phyloP scores from a whole-genome alignment of 2,329 filamentous ascomycete species.

The Bipolaris oryzae region DNA sequence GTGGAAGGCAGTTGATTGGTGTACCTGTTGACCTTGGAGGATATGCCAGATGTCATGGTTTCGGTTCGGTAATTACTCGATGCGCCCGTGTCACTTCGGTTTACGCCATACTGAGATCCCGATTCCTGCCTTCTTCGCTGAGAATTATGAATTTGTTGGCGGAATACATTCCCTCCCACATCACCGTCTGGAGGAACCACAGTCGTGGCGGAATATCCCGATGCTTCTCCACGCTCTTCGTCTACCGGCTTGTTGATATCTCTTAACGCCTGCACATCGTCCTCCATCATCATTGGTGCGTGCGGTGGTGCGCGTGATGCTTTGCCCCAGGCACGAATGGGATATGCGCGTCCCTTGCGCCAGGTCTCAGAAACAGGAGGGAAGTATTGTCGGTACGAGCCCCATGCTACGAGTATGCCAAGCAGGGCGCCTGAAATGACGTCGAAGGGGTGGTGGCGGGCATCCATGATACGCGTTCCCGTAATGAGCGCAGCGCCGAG shows the following conservation, averaged over 20 bases:
- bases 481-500: constrained; percentile 62
- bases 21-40: constrained; percentile 41
- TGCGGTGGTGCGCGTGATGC: constrained; percentile 45
- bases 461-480: constrained; percentile 66
- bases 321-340: constrained; percentile 62
- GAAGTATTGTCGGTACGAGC: constrained; percentile 65
- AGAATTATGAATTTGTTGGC: constrained; percentile 47
- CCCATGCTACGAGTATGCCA: constrained; percentile 59
- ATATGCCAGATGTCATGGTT: constrained; percentile 34
- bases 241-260: constrained; percentile 36
- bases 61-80: constrained; percentile 37
- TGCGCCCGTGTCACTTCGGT: constrained; percentile 40
- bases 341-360: constrained; percentile 64
- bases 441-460: constrained; percentile 66
- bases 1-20: constrained; percentile 40
- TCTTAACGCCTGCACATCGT: constrained; percentile 42
- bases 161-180: constrained; percentile 45
- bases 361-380: constrained; percentile 61
- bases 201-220: constrained; percentile 37
- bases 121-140: constrained; percentile 44
- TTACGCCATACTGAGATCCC: constrained; percentile 30
- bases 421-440: constrained; percentile 62
- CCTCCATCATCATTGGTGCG: constrained; percentile 33
- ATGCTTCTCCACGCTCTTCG: constrained; percentile 41
- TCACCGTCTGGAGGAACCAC: constrained; percentile 26